phyloP scores from a whole-genome alignment of 192 early-diverging fungal genomes.

The Umbelopsis sp. region DNA sequence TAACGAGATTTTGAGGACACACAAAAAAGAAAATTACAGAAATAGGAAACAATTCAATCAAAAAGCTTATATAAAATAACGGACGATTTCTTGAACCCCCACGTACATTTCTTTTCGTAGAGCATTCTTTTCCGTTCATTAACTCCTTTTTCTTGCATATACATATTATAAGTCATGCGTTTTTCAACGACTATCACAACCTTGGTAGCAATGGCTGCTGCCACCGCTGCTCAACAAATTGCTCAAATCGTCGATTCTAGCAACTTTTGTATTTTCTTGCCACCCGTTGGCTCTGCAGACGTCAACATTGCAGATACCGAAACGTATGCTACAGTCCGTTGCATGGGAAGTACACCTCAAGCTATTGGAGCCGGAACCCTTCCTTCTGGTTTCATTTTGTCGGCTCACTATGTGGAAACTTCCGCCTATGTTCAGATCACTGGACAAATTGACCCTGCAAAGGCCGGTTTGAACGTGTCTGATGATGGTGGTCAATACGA shows the following conservation, averaged over 20 bases:
- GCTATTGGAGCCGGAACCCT: slow-evolving; percentile 41
- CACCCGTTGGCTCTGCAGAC: slow-evolving; percentile 32
- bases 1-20: neutral
- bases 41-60: slow-evolving; percentile 3
- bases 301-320: slow-evolving; percentile 44
- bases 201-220: neutral
- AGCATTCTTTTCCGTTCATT: neutral
- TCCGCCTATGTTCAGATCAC: slow-evolving; percentile 52
- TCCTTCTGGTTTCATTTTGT: slow-evolving; percentile 44
- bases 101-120: neutral
- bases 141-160: neutral
- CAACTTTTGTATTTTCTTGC: slow-evolving; percentile 45
- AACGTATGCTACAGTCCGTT: slow-evolving; percentile 44
- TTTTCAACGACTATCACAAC: neutral
- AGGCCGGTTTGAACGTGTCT: slow-evolving; percentile 32
- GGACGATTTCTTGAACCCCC: neutral
- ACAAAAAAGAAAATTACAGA: neutral
- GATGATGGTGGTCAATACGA: slow-evolving; percentile 62
- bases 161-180: neutral
- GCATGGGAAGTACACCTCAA: slow-evolving; percentile 33
- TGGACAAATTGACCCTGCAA: slow-evolving; percentile 45
- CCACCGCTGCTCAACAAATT: slow-evolving; percentile 23
- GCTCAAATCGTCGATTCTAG: slow-evolving; percentile 30
- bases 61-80: neutral
- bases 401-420: slow-evolving; percentile 35